phyloP scores from a whole-genome alignment of 1,284 basidiomycete species.

The Ustilago crameri region DNA sequence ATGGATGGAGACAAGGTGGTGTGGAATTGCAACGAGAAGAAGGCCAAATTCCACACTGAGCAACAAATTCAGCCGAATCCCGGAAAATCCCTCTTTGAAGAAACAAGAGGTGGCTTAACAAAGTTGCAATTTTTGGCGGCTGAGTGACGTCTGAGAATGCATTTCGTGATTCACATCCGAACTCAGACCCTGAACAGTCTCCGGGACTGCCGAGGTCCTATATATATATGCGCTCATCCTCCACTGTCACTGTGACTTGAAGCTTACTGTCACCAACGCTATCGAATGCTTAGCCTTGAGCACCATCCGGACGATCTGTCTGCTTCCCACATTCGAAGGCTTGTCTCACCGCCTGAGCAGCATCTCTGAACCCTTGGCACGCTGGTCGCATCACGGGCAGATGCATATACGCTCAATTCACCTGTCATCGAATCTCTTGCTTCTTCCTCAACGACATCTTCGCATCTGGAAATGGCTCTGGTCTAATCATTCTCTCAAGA shows the following conservation, averaged over 20 bases:
- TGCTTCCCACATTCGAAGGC: background rate
- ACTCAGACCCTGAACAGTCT: background rate
- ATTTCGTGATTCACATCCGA: no score
- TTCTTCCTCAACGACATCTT: no score
- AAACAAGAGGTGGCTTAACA: slow-evolving; percentile 17
- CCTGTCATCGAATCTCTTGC: no score
- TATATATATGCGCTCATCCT: no score
- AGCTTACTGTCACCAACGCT: no score
- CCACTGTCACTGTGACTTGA: no score
- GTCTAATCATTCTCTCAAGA: background rate
- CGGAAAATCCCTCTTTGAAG: slow-evolving; percentile 6
- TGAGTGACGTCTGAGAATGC: slow-evolving; percentile 27
- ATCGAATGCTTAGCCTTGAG: slow-evolving; percentile 1
- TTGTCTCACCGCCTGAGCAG: background rate
- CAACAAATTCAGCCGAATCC: slow-evolving; percentile 23
- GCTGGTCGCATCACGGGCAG: slow-evolving; percentile 21
- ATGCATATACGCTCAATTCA: slow-evolving; percentile 4
- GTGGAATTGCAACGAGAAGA: slow-evolving; percentile 7
- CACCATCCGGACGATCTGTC: background rate
- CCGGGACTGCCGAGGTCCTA: slow-evolving; percentile 4
- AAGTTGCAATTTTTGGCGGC: background rate
- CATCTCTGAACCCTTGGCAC: slow-evolving; percentile 7
- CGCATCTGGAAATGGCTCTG: no score
- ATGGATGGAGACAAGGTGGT: background rate
- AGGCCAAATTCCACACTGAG: slow-evolving; percentile 8